A percentile compares a stretch with the other conserved stretches of the same genome.
Conservation (phyloP, 495 filamentous ascomycete genomes). For the Xylaria castorea region DNA sequence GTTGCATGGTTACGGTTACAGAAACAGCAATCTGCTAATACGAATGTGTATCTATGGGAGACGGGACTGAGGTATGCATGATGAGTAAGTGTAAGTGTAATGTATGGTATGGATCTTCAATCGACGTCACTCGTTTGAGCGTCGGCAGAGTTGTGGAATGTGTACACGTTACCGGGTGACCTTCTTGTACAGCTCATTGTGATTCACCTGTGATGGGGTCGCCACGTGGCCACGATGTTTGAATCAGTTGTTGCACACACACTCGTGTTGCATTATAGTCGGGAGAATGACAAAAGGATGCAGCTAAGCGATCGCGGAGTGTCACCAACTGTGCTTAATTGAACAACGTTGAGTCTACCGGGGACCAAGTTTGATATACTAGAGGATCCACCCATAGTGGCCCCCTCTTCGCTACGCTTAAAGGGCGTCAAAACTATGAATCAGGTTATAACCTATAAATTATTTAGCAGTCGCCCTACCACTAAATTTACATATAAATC, state of each 20-base stretch:
- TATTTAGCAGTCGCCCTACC: too few species aligned
- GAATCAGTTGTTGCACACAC: background rate
- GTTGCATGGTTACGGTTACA: slow-evolving; percentile 3
- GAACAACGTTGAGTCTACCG: background rate
- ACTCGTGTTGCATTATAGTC: background rate
- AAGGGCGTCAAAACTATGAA: too few species aligned
- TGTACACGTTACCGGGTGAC: background rate
- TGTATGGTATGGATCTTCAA: background rate
- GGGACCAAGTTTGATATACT: background rate
- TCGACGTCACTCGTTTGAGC: background rate
- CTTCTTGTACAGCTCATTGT: background rate
- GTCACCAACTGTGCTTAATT: background rate
- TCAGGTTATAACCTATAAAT: too few species aligned
- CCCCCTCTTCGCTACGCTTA: too few species aligned
- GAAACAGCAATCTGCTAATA: background rate
- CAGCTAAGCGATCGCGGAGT: background rate
- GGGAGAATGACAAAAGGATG: background rate
- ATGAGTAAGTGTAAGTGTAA: background rate
- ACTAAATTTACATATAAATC: too few species aligned
- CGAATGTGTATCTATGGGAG: background rate
- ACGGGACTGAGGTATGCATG: background rate
- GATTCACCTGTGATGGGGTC: background rate
- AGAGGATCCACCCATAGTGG: too few species aligned
- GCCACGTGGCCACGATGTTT: slow-evolving; percentile 11
- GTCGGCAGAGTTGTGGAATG: background rate